Percentiles rank a stretch among this genome's conserved stretches.
Evolutionary conservation across 192 early-diverging fungal genomes (phyloP).

Genomic region (Entophlyctis helioformis): DNA sequence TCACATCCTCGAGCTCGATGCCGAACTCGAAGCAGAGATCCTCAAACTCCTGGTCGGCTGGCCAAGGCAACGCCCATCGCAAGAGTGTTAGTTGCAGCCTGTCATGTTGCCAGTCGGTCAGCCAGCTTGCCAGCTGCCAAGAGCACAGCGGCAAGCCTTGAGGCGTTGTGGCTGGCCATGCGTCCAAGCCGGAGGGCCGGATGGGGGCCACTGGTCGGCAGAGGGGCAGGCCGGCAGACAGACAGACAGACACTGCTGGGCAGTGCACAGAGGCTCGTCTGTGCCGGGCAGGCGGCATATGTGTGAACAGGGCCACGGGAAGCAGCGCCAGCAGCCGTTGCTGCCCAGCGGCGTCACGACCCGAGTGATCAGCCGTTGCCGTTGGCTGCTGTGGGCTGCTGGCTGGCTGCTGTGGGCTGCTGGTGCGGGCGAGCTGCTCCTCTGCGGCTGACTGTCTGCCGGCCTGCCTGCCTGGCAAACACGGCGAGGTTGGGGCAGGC

Average conservation of each 20-base stretch:
- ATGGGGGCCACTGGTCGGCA: not conserved
- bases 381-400: not conserved
- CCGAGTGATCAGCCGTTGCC: too few relatives aligned
- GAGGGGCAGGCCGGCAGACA: too few relatives aligned
- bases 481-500: constrained; percentile 1
- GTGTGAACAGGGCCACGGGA: too few relatives aligned
- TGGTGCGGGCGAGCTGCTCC: not conserved
- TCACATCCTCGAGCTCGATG: constrained; percentile 97
- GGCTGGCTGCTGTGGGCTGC: not conserved
- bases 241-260: too few relatives aligned
- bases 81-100: not conserved
- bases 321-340: too few relatives aligned
- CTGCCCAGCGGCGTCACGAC: too few relatives aligned
- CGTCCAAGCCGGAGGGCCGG: not conserved
- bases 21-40: constrained; percentile 99
- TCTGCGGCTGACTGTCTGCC: too few relatives aligned
- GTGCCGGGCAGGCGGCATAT: too few relatives aligned
- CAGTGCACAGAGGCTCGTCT: too few relatives aligned
- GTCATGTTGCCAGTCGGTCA: too few relatives aligned
- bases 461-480: too few relatives aligned
- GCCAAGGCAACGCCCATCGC: not conserved
- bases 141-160: not conserved
- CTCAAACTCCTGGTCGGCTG: constrained; percentile 77
- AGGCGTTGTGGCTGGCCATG: not conserved
- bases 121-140: too few relatives aligned